Evolutionary conservation across 1,284 basidiomycete species (phyloP), one percentile per base, ranked within the genome.

Genomic region (Cryptococcus amylolentus): DNA sequence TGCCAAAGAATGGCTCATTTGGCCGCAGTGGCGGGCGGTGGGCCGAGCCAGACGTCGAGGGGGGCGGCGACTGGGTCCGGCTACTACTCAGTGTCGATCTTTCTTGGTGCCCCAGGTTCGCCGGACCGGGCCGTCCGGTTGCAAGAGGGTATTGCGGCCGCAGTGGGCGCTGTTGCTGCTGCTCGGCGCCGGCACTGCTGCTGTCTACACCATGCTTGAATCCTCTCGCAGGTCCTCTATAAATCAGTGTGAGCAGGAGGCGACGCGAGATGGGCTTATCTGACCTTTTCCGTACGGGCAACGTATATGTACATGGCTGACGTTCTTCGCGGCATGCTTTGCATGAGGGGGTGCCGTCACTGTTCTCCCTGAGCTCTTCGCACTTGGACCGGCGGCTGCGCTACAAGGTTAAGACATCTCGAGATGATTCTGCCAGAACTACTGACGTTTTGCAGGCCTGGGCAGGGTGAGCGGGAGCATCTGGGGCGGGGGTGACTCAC

Each of bases 241-340:
- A 23, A 23, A 23, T 23, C 2, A 3, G 23, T 23, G 23, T 23
- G 3, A 23, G 23, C 23, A 23, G 23, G 23, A 23, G 23, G 23
- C 23, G 23, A 23, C 3, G 23, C 23, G 23, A 23, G 23, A 23
- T 23, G 3, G 23, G 23, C 6, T 27, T 12, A 12, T 56, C 61
- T 55, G 27, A 67, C 69, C 69, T 56, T 58, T 68, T 68, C 26
- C 64, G 55, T 5, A 67, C 63, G 3, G 66, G 67, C 5, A 62
- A 56, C 39, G 59, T 61, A 39, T 67, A 70, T 4, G 56, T 60
- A 51, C 69, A 70, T 27, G 61, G 52, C 18, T 55, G 54, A 2
- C 55, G 52, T 5, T 53, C 41, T 35, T 70, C 65, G 27, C 64
- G 55, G 44, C 69, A 70, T 23, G 61, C 54, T 45, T 59, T 61